Percentiles rank a stretch among this genome's conserved stretches.
Evolutionary conservation across 1,284 basidiomycete species (phyloP).

Genomic region (Tetrapyrgos nigripes): DNA sequence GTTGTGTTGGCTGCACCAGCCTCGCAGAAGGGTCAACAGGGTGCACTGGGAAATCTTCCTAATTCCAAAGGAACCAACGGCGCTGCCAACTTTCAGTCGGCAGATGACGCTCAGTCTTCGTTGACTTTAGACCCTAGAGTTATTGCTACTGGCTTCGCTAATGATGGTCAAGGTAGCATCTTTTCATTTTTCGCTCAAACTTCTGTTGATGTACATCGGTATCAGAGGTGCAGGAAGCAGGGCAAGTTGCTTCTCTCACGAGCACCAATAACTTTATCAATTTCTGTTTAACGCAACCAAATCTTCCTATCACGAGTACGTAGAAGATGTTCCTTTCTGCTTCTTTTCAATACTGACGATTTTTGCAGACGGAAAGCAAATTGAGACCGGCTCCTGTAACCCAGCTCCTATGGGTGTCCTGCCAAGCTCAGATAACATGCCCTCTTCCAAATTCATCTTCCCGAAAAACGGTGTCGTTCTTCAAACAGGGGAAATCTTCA

Average conservation of each 20-base stretch:
- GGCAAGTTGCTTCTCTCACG: neutral
- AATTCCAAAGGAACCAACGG: too few relatives aligned
- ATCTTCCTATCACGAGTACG: constrained; percentile 37
- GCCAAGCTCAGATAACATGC: constrained; percentile 44
- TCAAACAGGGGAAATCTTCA: constrained; percentile 53
- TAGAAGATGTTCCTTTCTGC: too few relatives aligned
- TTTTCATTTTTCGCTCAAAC: constrained; percentile 20
- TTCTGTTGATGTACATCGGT: neutral
- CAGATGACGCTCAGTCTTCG: neutral
- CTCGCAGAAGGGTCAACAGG: too few relatives aligned
- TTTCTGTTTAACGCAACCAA: constrained; percentile 28
- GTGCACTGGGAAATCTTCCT: too few relatives aligned
- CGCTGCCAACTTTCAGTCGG: neutral
- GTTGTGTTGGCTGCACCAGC: too few relatives aligned
- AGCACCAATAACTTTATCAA: constrained; percentile 59
- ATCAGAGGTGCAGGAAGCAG: neutral
- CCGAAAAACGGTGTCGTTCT: constrained; percentile 50
- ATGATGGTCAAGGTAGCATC: constrained; percentile 53
- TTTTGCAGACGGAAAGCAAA: constrained; percentile 38
- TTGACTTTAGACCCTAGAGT: constrained; percentile 28
- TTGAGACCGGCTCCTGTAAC: constrained; percentile 55
- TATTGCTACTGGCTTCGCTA: constrained; percentile 57
- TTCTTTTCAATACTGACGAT: constrained; percentile 24
- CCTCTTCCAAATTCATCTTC: constrained; percentile 49
- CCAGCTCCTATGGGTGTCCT: constrained; percentile 50